Conservation (phyloP, 129 eudicot species). For the Cynara cardunculus region DNA sequence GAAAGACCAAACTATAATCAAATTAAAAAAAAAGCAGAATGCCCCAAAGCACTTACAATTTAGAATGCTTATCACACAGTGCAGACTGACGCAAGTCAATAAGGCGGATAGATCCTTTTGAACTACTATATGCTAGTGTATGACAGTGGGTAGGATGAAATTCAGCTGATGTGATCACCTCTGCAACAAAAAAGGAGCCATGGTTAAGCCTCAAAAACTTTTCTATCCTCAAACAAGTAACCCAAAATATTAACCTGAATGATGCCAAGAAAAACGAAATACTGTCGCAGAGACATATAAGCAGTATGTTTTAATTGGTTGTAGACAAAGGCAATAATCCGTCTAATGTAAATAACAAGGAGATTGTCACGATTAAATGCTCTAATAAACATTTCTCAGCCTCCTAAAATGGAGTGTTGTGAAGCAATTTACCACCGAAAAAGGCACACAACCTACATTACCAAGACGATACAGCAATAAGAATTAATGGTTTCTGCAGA, state of each 20-base stretch:
- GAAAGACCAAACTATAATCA: neutral
- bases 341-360: neutral
- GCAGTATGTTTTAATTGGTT: neutral
- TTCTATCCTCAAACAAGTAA: constrained; percentile 6
- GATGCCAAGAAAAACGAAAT: neutral
- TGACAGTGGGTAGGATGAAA: constrained; percentile 95
- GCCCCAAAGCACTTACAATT: constrained; percentile 56
- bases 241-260: neutral
- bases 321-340: neutral
- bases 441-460: neutral
- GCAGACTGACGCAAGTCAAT: constrained; percentile 98
- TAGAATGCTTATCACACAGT: constrained; percentile 86
- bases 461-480: neutral
- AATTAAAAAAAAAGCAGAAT: neutral
- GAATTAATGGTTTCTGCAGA: neutral
- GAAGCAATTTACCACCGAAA: neutral
- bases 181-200: constrained; percentile 39
- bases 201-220: constrained; percentile 11
- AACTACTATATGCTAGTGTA: constrained; percentile 92
- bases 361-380: neutral
- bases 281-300: neutral
- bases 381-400: neutral
- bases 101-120: constrained; percentile 95
- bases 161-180: constrained; percentile 97
- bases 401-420: neutral